phyloP scores from a whole-genome alignment of 371 early-diverging fungal genomes.

The Mycotypha africana region DNA sequence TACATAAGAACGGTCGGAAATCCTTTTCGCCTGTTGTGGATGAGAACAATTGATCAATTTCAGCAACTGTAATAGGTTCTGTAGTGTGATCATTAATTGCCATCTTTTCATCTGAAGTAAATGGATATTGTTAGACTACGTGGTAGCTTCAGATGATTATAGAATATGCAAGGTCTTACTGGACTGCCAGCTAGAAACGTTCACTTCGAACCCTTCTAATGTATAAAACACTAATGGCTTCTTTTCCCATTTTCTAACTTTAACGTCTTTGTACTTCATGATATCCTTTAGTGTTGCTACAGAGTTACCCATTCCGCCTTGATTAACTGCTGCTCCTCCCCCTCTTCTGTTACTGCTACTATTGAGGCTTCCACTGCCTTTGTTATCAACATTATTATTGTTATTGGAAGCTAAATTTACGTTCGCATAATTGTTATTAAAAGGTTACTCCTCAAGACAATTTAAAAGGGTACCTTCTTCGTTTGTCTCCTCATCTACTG shows the following conservation, averaged over 20 bases:
- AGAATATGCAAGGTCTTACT: conserved; percentile 7
- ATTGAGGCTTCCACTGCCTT: too few relatives aligned
- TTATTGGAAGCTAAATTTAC: too few relatives aligned
- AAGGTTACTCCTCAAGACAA: too few relatives aligned
- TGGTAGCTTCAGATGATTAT: background rate
- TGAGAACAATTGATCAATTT: conserved; percentile 42
- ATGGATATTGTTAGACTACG: background rate
- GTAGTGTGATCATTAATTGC: conserved; percentile 27
- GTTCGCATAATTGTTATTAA: too few relatives aligned
- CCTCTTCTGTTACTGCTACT: too few relatives aligned
- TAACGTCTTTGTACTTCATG: conserved; percentile 31
- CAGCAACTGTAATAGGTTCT: conserved; percentile 37
- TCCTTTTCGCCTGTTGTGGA: conserved; percentile 39
- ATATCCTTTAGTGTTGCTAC: conserved; percentile 14
- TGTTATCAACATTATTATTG: too few relatives aligned
- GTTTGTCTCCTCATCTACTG: conserved; percentile 11
- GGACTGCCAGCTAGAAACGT: conserved; percentile 25
- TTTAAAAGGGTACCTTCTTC: conserved; percentile 17
- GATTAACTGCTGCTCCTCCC: too few relatives aligned
- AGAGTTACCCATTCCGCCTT: too few relatives aligned
- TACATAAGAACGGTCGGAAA: conserved; percentile 43
- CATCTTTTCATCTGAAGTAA: conserved; percentile 28
- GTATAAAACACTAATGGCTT: conserved; percentile 29
- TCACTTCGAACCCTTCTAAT: conserved; percentile 24
- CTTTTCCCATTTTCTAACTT: conserved; percentile 26